Base-by-base conservation (phyloP, 495 filamentous ascomycete genomes). In the Mytilinidion resinicola region DNA sequence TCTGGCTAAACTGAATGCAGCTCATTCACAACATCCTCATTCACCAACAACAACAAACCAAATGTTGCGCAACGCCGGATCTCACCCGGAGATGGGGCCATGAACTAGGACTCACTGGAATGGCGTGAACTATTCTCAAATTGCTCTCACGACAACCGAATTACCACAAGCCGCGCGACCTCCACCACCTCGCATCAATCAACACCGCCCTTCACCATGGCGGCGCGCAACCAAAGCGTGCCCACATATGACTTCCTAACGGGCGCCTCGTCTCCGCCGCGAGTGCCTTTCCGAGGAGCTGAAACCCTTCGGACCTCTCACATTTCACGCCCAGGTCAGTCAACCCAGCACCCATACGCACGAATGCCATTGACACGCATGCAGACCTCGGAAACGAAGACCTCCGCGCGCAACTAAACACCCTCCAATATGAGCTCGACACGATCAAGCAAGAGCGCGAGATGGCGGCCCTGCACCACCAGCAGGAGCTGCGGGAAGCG, bases 361-460 rank as follows among this genome's bases (percentile, higher is more conserved):
- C 14, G 46, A 19, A 9, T 25, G 73, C 49, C 55, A 25, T 49
- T 49, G 17, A 49, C 46, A 14, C 33, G 7, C 33, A 25, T 25
- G 38, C 62, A 69, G 69, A 79, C 62, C 50, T 67, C 30, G 56
- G 54, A 56, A 89, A 86, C 58, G 86, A 90, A 41, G 81, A 84
- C 56, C 69, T 89, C 5, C 81, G 86, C 36, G 80, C 85, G 0
- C 82, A 88, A 69, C 68, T 89, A 21, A 85, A 84, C 61, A 81
- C 84, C 5, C 70, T 88, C 37, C 80, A 78, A 53, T 89, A 88
- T 73, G 87, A 89, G 61, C 67, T 89, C 36, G 78, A 92, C 67
- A 76, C 80, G 10, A 76, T 89, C 59, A 91, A 90, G 61, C 89
- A 96, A 54, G 93, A 96, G 68, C 84, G 89, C 61, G 91, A 95